Evolutionary conservation across 441 rosid species (phyloP).

Genomic region (Gossypium gossypioides): DNA sequence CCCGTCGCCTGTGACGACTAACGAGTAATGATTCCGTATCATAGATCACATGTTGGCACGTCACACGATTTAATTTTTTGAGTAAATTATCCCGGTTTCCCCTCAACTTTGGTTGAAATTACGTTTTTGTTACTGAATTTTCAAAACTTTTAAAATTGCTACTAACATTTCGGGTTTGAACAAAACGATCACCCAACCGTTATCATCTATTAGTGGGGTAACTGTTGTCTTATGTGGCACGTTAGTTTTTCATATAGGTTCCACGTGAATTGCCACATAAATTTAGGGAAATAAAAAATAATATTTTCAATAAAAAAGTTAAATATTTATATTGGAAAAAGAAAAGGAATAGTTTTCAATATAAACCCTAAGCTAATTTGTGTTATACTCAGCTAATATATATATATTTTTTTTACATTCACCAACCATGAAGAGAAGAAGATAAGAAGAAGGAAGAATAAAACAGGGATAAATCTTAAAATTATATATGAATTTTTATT

Average conservation of each 20-base stretch:
- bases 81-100: not conserved
- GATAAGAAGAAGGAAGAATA: no score
- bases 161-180: not conserved
- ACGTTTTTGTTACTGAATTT: not conserved
- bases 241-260: not conserved
- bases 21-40: not conserved
- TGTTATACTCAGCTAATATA: no score
- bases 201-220: no score
- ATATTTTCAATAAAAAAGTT: not conserved
- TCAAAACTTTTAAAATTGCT: not conserved
- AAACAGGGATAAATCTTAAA: no score
- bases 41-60: not conserved
- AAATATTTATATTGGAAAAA: no score
- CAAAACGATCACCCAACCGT: not conserved
- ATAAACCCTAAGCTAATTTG: not conserved
- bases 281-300: not conserved
- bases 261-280: not conserved
- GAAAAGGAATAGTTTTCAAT: not conserved
- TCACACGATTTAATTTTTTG: not conserved
- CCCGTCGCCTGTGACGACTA: not conserved
- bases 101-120: not conserved
- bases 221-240: not conserved
- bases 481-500: no score
- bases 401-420: no score
- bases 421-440: no score